Conservation (phyloP, 352 stramenopile genomes). For the Blastocystis sp. region DNA sequence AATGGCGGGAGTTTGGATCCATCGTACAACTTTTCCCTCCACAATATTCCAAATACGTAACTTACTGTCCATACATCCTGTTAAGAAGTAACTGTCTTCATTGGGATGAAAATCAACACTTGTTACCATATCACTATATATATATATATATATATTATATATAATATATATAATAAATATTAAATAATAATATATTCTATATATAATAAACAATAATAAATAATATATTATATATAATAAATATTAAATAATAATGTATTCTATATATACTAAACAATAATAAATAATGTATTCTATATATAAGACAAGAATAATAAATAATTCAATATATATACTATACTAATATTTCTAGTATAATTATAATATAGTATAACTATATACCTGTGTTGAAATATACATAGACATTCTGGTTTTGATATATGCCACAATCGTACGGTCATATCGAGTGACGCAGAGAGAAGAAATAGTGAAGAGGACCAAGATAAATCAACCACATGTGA, state of each 20-base stretch:
- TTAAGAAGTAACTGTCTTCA: constrained; percentile 48
- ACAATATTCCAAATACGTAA: constrained; percentile 47
- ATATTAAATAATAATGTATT: too few relatives aligned
- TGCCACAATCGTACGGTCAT: constrained; percentile 48
- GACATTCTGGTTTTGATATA: constrained; percentile 42
- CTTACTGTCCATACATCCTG: constrained; percentile 48
- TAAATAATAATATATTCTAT: too few relatives aligned
- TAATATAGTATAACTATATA: too few relatives aligned
- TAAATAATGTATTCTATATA: too few relatives aligned
- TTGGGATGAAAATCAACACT: constrained; percentile 47
- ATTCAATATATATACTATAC: too few relatives aligned
- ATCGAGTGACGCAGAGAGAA: constrained; percentile 46
- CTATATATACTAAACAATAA: too few relatives aligned
- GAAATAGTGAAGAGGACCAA: constrained; percentile 47
- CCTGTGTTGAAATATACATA: constrained; percentile 47
- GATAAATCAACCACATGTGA: constrained; percentile 45
- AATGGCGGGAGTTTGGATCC: constrained; percentile 43
- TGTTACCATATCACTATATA: constrained; percentile 43
- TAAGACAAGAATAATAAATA: too few relatives aligned
- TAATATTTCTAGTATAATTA: too few relatives aligned
- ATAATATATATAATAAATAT: too few relatives aligned
- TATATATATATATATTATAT: neutral
- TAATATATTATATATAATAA: too few relatives aligned
- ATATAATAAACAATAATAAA: too few relatives aligned
- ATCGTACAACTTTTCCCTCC: constrained; percentile 46